Conservation (phyloP, 1,284 basidiomycete genomes). For the Sphagnurus paluster region DNA sequence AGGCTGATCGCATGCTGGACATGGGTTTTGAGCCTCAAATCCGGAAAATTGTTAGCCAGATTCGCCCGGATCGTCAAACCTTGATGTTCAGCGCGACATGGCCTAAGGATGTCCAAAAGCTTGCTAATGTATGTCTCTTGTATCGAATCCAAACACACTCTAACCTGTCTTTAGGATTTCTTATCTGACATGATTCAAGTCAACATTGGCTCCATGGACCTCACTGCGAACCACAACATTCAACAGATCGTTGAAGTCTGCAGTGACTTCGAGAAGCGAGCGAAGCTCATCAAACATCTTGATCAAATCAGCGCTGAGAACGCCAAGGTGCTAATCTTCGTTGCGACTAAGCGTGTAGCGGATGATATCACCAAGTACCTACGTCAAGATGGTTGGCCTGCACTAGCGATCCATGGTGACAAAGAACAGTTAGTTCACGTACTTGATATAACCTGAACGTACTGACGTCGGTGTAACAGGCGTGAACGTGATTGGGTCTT, state of each 20-base stretch:
- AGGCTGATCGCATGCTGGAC: constrained; percentile 97
- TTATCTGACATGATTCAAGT: constrained; percentile 96
- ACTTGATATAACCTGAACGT: constrained; percentile 11
- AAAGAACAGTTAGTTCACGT: constrained; percentile 83
- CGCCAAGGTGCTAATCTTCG: constrained; percentile 98
- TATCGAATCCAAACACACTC: not conserved
- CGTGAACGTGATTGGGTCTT: constrained; percentile 99
- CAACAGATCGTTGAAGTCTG: constrained; percentile 95
- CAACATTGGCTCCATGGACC: constrained; percentile 98
- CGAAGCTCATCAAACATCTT: constrained; percentile 95
- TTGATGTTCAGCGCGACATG: constrained; percentile 99
- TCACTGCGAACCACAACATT: constrained; percentile 98
- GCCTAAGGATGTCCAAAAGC: constrained; percentile 99
- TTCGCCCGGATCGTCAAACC: constrained; percentile 94
- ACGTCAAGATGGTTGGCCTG: constrained; percentile 97
- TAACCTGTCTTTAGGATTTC: constrained; percentile 71
- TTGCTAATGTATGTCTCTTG: constrained; percentile 67
- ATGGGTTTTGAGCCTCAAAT: constrained; percentile 99
- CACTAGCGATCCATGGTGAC: constrained; percentile 98
- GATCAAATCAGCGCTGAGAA: constrained; percentile 96
- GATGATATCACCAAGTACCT: constrained; percentile 98
- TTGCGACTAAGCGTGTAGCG: constrained; percentile 96
- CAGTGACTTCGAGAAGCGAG: constrained; percentile 97
- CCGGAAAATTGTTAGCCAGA: constrained; percentile 96
- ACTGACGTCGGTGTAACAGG: constrained; percentile 41